Evolutionary conservation across 1,284 basidiomycete species (phyloP).

Genomic region (Apiotrichum domesticum): DNA sequence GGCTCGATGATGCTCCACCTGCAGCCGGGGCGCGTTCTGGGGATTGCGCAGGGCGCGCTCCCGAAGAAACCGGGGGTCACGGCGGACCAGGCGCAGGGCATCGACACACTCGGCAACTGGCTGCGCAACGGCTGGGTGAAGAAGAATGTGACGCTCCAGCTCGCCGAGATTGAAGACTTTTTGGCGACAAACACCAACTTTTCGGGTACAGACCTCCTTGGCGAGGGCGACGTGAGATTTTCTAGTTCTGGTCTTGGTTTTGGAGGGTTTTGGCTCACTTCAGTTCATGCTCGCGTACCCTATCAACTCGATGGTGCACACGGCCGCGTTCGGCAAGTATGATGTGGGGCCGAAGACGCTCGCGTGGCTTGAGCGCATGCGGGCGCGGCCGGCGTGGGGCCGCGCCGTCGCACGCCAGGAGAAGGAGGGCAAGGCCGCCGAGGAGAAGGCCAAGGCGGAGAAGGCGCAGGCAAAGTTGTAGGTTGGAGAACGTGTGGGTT

Average conservation of each 20-base stretch:
- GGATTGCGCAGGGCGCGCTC: background rate
- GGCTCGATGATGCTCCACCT: conserved; percentile 35
- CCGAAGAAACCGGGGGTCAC: conserved; percentile 1
- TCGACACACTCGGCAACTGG: conserved; percentile 9
- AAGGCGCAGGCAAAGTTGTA: no score
- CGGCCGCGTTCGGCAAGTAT: background rate
- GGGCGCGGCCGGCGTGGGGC: conserved; percentile 10
- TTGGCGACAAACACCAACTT: conserved; percentile 27
- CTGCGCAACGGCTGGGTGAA: conserved; percentile 8
- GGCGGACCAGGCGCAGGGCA: conserved; percentile 20
- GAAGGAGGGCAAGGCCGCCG: conserved; percentile 2
- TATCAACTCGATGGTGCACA: conserved; percentile 1
- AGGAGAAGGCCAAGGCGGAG: background rate
- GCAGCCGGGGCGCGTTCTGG: conserved; percentile 21
- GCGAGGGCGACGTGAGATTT: conserved; percentile 36
- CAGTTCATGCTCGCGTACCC: conserved; percentile 12
- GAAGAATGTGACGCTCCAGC: conserved; percentile 17
- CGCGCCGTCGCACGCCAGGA: conserved; percentile 4
- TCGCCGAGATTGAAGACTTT: conserved; percentile 28
- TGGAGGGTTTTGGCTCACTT: background rate
- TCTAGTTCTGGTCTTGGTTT: no score
- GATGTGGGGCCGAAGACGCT: background rate
- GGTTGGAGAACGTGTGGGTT: no score
- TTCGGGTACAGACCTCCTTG: conserved; percentile 29
- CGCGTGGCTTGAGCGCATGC: conserved; percentile 10